Conservation (phyloP, 2,329 filamentous ascomycete genomes). For the Talaromyces funiculosus region DNA sequence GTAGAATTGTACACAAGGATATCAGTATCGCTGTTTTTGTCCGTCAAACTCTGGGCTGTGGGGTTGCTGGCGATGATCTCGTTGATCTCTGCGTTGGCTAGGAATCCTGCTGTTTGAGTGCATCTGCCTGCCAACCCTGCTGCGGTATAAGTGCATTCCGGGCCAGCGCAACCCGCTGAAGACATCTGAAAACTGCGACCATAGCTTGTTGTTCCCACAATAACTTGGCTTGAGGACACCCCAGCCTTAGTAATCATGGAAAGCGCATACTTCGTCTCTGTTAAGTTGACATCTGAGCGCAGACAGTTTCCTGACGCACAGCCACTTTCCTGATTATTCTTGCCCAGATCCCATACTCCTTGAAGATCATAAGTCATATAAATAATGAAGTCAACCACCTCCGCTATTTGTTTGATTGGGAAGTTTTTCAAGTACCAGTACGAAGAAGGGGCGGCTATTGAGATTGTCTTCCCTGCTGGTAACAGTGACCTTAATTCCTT, state of each 20-base stretch:
- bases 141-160: not conserved
- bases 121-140: slow-evolving; percentile 24
- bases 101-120: slow-evolving; percentile 34
- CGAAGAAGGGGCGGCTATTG: slow-evolving; percentile 16
- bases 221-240: slow-evolving; percentile 27
- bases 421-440: slow-evolving; percentile 31
- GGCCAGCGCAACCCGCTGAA: not conserved
- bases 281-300: slow-evolving; percentile 36
- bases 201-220: slow-evolving; percentile 31
- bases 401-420: slow-evolving; percentile 24
- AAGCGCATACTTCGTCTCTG: slow-evolving; percentile 30
- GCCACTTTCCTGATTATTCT: slow-evolving; percentile 3
- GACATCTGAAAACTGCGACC: slow-evolving; percentile 15
- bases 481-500: too few species aligned
- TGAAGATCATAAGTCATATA: slow-evolving; percentile 28
- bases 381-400: slow-evolving; percentile 28
- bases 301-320: slow-evolving; percentile 27
- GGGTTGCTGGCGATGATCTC: not conserved
- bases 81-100: slow-evolving; percentile 16
- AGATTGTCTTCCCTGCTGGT: slow-evolving; percentile 24
- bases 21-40: not conserved
- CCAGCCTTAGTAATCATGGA: slow-evolving; percentile 34
- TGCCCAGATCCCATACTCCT: not conserved
- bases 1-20: not conserved
- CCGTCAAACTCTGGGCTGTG: not conserved